Evolutionary conservation across 495 filamentous ascomycete genomes (phyloP).

Genomic region (Letharia lupina): DNA sequence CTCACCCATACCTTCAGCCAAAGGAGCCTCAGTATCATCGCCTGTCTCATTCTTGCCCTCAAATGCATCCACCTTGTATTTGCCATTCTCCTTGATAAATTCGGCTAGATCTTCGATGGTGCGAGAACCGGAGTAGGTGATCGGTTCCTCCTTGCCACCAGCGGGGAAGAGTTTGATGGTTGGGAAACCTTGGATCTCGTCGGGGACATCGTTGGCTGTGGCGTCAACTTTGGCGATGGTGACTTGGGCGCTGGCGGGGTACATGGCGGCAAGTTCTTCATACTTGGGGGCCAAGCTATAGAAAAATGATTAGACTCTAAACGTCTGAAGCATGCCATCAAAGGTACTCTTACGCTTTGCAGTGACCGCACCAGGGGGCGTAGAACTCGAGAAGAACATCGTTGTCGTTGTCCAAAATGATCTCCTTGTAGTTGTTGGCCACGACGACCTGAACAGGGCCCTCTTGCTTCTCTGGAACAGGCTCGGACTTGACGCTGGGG

Average conservation of each 20-base stretch:
- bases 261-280: slow-evolving; percentile 76
- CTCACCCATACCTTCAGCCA: slow-evolving; percentile 37
- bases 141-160: slow-evolving; percentile 71
- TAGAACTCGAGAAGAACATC: slow-evolving; percentile 99
- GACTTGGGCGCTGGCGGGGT: slow-evolving; percentile 70
- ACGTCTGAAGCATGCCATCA: background rate
- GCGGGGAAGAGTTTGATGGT: slow-evolving; percentile 98
- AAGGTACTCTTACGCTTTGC: slow-evolving; percentile 62
- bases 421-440: slow-evolving; percentile 85
- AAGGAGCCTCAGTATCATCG: slow-evolving; percentile 38
- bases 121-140: slow-evolving; percentile 82
- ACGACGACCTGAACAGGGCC: slow-evolving; percentile 83
- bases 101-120: slow-evolving; percentile 88
- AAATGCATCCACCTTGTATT: slow-evolving; percentile 64
- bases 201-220: slow-evolving; percentile 91
- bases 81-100: slow-evolving; percentile 93
- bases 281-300: slow-evolving; percentile 58
- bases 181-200: slow-evolving; percentile 95
- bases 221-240: slow-evolving; percentile 97
- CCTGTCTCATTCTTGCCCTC: slow-evolving; percentile 38
- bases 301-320: slow-evolving; percentile 21
- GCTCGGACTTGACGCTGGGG: slow-evolving; percentile 96
- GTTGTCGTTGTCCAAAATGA: slow-evolving; percentile 89
- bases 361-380: slow-evolving; percentile 98
- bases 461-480: slow-evolving; percentile 90